Evolutionary conservation across 768 basidiomycete species (phyloP), one percentile per base, ranked within the genome.

Genomic region (Cubamyces sp.): DNA sequence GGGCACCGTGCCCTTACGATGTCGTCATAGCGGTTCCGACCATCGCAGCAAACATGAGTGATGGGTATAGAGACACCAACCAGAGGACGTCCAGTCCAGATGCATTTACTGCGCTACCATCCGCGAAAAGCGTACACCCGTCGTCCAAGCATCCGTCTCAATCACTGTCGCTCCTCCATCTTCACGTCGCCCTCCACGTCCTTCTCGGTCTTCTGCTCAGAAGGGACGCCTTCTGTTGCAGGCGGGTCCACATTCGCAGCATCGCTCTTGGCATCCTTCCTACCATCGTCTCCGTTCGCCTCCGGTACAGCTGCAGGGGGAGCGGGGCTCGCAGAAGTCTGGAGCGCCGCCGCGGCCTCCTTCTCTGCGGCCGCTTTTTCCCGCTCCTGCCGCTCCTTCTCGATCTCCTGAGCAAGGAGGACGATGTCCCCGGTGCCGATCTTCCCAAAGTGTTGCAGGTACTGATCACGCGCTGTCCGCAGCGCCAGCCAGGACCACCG

Each of bases 401-500:
- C 71, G 12, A 71, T 71, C 55, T 70, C 70, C 16, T 71, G 69
- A n/a, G 68, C 71, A 34, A 76, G 70, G 34, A 64, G 60, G 6
- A 69, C 48, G 62, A 95, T 77, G 63, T 94, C 91, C 8, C 90
- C 91, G 6, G 85, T 86, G 18, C 90, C 91, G 62, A 93, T 92
- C 76, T 85, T 88, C n/a, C 86, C 83, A 65, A 94, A 94, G 66
- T 91, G 86, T 64, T 87, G 84, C 42, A 93, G 72, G 72, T 93
- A 77, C 61, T 82, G 81, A 66, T 91, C 87, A 40, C 92, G 87
- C 56, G 90, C 85, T 43, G 84, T 82, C 19, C 92, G 88, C 61
- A 94, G 81, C 8, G 88, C 89, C 18, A 93, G 81, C 92, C 93
- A 95, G 5, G 90, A 78, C 81, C 86, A 85, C 3, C 89, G 84